phyloP scores from a whole-genome alignment of 2,329 filamentous ascomycete genomes.

The Macrophomina phaseolina region DNA sequence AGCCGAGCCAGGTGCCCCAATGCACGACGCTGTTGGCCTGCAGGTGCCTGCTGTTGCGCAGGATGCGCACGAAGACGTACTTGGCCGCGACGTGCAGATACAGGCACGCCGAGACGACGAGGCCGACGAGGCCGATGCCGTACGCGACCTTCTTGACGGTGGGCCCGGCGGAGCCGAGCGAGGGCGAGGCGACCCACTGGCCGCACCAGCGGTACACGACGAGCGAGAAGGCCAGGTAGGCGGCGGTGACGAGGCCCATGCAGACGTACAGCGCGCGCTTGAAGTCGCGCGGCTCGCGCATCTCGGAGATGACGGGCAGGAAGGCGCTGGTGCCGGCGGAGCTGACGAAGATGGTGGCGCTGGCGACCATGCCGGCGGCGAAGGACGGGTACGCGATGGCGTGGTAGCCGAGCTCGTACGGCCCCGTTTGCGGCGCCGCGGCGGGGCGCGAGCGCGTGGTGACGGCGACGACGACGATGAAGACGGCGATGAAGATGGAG shows the following conservation, averaged over 20 bases:
- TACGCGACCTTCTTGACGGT: constrained; percentile 59
- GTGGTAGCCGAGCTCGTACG: constrained; percentile 65
- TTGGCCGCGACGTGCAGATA: constrained; percentile 61
- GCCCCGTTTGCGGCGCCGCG: constrained; percentile 63
- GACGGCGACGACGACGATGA: constrained; percentile 65
- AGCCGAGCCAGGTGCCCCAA: constrained; percentile 54
- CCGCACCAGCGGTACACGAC: constrained; percentile 60
- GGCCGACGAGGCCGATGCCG: constrained; percentile 57
- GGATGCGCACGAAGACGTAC: constrained; percentile 58
- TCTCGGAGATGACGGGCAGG: constrained; percentile 69
- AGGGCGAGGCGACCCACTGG: constrained; percentile 52
- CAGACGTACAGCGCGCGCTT: constrained; percentile 65
- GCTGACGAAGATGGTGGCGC: constrained; percentile 65
- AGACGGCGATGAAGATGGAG: constrained; percentile 63
- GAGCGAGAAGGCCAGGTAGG: constrained; percentile 59
- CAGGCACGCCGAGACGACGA: constrained; percentile 57
- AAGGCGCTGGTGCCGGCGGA: constrained; percentile 66
- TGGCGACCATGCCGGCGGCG: constrained; percentile 63
- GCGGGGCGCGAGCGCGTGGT: constrained; percentile 64
- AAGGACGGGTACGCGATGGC: constrained; percentile 64
- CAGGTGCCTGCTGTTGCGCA: constrained; percentile 53
- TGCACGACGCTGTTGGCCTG: constrained; percentile 55
- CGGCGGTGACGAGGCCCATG: constrained; percentile 62
- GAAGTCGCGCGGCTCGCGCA: constrained; percentile 65
- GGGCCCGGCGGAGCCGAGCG: constrained; percentile 54